Evolutionary conservation across 2,329 filamentous ascomycete species (phyloP).

Genomic region (Pyricularia grisea): DNA sequence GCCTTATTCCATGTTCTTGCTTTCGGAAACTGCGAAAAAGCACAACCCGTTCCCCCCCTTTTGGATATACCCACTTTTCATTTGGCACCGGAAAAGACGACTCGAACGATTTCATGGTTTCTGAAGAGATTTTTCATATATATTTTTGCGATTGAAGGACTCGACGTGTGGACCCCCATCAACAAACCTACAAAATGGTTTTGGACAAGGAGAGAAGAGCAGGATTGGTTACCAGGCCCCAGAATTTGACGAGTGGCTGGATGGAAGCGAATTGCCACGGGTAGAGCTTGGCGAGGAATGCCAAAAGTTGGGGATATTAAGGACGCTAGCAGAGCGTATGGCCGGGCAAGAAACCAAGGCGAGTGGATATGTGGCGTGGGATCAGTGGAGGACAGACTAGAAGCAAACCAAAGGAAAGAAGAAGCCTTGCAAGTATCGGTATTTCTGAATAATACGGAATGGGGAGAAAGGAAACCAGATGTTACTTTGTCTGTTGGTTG

Average conservation of each 20-base stretch:
- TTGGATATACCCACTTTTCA: constrained; percentile 12
- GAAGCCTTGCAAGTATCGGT: background rate
- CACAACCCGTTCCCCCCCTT: constrained; percentile 1
- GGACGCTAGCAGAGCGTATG: background rate
- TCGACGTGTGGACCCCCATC: background rate
- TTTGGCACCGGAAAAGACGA: constrained; percentile 6
- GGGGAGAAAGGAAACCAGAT: background rate
- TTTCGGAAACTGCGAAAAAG: constrained; percentile 8
- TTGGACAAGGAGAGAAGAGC: background rate
- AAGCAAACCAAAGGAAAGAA: background rate
- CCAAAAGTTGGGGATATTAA: background rate
- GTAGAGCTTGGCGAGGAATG: background rate
- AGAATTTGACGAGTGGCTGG: background rate
- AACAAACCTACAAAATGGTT: background rate
- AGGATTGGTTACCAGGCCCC: background rate
- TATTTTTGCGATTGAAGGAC: constrained; percentile 2
- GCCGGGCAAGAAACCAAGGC: background rate
- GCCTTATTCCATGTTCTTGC: background rate
- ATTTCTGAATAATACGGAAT: background rate
- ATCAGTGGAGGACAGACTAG: background rate
- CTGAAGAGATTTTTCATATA: background rate
- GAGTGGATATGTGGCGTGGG: background rate
- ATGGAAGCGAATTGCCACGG: background rate
- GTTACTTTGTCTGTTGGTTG: background rate
- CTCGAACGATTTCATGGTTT: constrained; percentile 12